Evolutionary conservation across 768 basidiomycete genomes (phyloP), one percentile per base, ranked within the genome.

Genomic region (Boletus reticuloceps): DNA sequence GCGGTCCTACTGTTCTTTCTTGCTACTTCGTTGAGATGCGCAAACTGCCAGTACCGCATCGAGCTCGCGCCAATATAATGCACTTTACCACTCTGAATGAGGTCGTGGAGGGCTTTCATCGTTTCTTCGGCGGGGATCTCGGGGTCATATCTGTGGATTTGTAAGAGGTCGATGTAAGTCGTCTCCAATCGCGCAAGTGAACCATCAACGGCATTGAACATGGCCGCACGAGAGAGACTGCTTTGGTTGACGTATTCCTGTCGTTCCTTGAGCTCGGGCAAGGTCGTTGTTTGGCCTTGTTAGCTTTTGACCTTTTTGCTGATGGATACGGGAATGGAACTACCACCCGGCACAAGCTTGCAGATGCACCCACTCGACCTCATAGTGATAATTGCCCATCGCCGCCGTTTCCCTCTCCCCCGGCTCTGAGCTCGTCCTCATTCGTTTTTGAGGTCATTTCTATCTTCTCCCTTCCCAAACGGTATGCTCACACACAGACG

Each of bases 81-180:
- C 25, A 79, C 80, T 59, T 79, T 78, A 19, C 80, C 78, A 22
- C 64, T 67, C 55, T 76, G 62, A 1, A 81, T 74, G 20, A 81
- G 74, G 54, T 81, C 80, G 50, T 80, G 76, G 5, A 81, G 64
- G 1, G 79, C 80, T 44, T 76, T 74, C 79, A 81, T 81, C 1
- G 74, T 81, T 63, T 80, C 80, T 47, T 73, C 73, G n/a, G n/a
- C n/a, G n/a, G n/a, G n/a, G n/a, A n/a, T n/a, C n/a, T n/a, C n/a
- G n/a, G n/a, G n/a, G n/a, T 79, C 79, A 40, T 69, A 77, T 20
- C 72, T 62, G 46, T 80, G 80, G 36, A 78, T 74, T 57, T 81
- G 79, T 25, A 81, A 67, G 7, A 76, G 63, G 48, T 76, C 75
- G 43, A 75, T 54, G 57, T 75, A 74, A 19, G 67, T 20, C 3